Evolutionary conservation across 2,329 filamentous ascomycete species (phyloP), one percentile per base, ranked within the genome.

Genomic region (Cadophora sp.): DNA sequence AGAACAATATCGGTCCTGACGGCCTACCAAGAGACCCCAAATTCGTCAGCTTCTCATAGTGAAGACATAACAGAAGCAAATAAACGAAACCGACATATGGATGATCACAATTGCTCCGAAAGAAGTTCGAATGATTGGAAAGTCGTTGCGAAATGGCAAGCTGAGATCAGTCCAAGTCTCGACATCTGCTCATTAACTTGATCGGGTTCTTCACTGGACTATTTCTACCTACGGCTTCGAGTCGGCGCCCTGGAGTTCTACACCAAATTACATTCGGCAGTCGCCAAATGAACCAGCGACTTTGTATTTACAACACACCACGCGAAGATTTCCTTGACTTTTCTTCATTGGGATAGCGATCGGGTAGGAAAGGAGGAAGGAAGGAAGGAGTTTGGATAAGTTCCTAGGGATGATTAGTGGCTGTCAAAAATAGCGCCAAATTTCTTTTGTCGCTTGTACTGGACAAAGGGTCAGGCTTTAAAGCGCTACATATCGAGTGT

Each of bases 11-110:
- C 78, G 93, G 90, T 1, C 86, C 92, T 5, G 96, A 99, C 80
- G 96, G 96, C 4, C 83, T 90, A 74, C 96, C 96, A 70, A 87
- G 89, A 78, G 95, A 98, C 83, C 94, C 94, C 70, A 97, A 97
- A 83, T 97, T 97, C 78, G 94, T 98, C 68, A 97, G 92, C 78
- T 98, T 98, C 81, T 77, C 75, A 55, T 77, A 71, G 68, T 53
- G 55, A 22, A 46, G 48, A 27, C 2, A 55, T 29, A 24, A 27
- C 14, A 7, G 29, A 56, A 46, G 31, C 48, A 61, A 43, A 6
- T 22, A 8, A 43, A 3, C 34, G 2, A 11, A 51, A 56, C 3
- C 53, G 24, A 58, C 55, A 37, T 16, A 26, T 19, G 34, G 2
- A 59, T 43, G 31, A 59, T 16, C 4, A 48, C 22, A 31, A 14